These are phyloP conservation scores for Posidonia australis DNA, from an alignment of 106 monocot species.

Conservation along the genomic window DNA sequence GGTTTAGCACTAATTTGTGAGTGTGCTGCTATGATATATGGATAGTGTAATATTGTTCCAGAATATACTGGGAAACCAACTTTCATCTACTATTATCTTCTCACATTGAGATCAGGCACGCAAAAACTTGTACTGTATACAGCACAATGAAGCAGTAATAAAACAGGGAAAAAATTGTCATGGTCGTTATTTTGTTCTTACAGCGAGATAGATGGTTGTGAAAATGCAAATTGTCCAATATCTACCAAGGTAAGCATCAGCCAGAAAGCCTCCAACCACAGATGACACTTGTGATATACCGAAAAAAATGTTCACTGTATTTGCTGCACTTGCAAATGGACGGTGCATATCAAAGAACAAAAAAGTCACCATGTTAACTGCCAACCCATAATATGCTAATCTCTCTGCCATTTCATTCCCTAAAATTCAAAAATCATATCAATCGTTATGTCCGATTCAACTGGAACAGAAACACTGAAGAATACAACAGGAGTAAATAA, in stretches of 20 bases:
- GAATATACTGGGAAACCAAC: no score
- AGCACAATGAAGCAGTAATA: not conserved
- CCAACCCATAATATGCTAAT: slow-evolving; percentile 88
- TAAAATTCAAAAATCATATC: slow-evolving; percentile 10
- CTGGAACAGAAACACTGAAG: no score
- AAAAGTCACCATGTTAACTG: slow-evolving; percentile 93
- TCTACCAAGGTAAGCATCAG: slow-evolving; percentile 92
- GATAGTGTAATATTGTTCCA: no score
- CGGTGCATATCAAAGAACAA: slow-evolving; percentile 89
- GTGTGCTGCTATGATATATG: no score
- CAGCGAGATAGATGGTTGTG: slow-evolving; percentile 80
- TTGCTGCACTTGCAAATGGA: slow-evolving; percentile 67
- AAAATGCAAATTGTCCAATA: slow-evolving; percentile 97
- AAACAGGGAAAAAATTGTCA: not conserved
- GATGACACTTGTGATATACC: slow-evolving; percentile 93
- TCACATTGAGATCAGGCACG: no score
- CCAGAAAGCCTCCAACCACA: slow-evolving; percentile 80
- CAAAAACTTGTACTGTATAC: no score
- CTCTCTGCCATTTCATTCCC: slow-evolving; percentile 98
- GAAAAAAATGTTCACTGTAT: slow-evolving; percentile 76
- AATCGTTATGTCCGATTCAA: not conserved
- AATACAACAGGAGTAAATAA: no score
- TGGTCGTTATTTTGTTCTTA: slow-evolving; percentile 10
- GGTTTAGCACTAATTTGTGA: no score
- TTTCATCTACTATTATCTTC: no score